Evolutionary conservation across 495 filamentous ascomycete species (phyloP), one percentile per base, ranked within the genome.

Genomic region (Aspergillus carlsbadensis): DNA sequence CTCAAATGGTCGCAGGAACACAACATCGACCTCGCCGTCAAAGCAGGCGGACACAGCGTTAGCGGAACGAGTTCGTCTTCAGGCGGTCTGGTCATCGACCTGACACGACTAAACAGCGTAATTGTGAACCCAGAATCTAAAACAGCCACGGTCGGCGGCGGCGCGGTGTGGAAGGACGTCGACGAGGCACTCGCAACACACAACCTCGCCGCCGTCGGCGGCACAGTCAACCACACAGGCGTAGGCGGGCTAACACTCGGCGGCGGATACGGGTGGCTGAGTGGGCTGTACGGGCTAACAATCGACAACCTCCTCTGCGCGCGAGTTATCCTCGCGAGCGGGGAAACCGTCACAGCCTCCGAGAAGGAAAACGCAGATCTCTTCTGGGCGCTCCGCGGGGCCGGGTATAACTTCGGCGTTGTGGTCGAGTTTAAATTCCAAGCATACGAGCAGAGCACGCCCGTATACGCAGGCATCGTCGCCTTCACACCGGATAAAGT

Each of bases 221-320:
- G 81, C 10, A 81, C 76, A 1, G 75, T 82, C 15, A 78, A 79
- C 56, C 70, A 80, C 50, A 80, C 75, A n/a, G 80, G 82, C 17
- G 74, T 83, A 17, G 80, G 76, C 11, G 81, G 82, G 1, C 49
- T 81, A 34, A 79, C 77, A 3, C 68, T 84, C 0, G 78, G 80
- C 15, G 81, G 81, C 3, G 81, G 82, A 4, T 78, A 79, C 53
- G 81, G 81, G 10, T 75, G 67, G 54, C 67, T 84, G 6, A 66
- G 62, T n/a, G 72, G 73, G 1, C 54, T 57, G 15, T 61, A 78
- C 52, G 81, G 80, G 11, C 65, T 81, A 3, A 69, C 65, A 0
- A 69, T 80, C 53, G 80, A 82, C 64, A 74, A 72, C 54, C 72
- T 83, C 3, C 45, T 83, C 17, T 58, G 60, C 10, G 68, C 65